Base-by-base conservation (phyloP, 2,329 filamentous ascomycete genomes). In the Ophiostoma himal-ulmi region DNA sequence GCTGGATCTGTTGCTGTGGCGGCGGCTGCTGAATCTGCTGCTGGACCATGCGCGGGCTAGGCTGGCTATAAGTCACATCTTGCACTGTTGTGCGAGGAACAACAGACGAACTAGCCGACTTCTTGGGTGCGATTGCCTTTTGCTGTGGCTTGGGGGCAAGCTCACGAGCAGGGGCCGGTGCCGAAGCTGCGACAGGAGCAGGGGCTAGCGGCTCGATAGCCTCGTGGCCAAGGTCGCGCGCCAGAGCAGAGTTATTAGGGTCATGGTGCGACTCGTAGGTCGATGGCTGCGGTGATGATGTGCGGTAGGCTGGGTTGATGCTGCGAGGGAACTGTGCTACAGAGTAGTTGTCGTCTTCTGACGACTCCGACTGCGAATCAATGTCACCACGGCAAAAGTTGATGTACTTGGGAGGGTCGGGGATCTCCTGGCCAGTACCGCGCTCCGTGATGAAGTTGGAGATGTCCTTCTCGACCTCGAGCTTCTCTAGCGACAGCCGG, bases 381-480 rank as follows among this genome's bases (percentile, higher is more conserved):
- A 90, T 81, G 78, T 97, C 94, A 20, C 94, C 95, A 13, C 95
- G 90, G 78, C 93, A 96, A 79, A 98, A 99, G 82, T 99, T 97
- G 87, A 99, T 97, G 79, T 97, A 99, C 79, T 93, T 97, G 62
- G 95, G 95, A 34, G 95, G 88, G 78, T 97, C 95, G 1, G 95
- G 96, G 66, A 99, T 99, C 79, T 99, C 96, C 79, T 98, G 94
- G 5, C 95, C 94, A 2, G 95, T 99, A 30, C 94, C 94, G 74
- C 82, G 87, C 67, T 96, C 93, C 73, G 86, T 90, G 81, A 99
- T 99, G 82, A 99, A 99, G 73, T 81, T 83, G 30, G 88, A 82
- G 73, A 99, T 97, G 78, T 99, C 96, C 79, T 94, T 96, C 79
- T 97, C 94, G 1, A 99, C 95, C 76, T 99, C 75, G 81, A 96